Percentiles rank a stretch among this genome's conserved stretches.
Conservation (phyloP, 164 flowering plant species). For the Tetrastigma voinierianum region DNA sequence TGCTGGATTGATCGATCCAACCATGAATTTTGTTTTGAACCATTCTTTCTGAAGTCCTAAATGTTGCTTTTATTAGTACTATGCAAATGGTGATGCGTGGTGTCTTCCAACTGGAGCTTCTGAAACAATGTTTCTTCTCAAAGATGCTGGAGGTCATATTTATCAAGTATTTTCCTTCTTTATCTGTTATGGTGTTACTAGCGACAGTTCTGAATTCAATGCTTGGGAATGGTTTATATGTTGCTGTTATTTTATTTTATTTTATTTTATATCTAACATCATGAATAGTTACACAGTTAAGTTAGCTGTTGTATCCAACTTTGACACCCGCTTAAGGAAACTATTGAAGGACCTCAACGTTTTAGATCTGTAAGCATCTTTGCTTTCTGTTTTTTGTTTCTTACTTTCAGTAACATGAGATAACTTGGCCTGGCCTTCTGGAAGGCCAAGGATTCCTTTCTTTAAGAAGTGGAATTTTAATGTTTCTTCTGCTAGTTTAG, state of each 20-base stretch:
- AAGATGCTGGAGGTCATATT: constrained; percentile 80
- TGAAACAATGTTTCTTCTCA: constrained; percentile 52
- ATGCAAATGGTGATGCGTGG: constrained; percentile 89
- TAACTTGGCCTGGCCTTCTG: too few relatives aligned
- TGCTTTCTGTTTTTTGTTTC: constrained; percentile 4
- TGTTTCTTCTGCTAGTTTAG: too few relatives aligned
- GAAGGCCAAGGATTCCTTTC: not conserved
- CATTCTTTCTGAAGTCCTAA: constrained; percentile 10
- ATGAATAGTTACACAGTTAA: constrained; percentile 53
- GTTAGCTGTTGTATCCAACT: constrained; percentile 93
- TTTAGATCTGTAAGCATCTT: constrained; percentile 58
- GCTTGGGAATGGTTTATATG: not conserved
- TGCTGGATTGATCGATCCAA: not conserved
- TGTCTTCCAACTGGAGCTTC: constrained; percentile 74
- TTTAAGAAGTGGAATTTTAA: not conserved
- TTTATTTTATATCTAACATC: constrained; percentile 11
- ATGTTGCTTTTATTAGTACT: constrained; percentile 50
- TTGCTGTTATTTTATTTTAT: constrained; percentile 6
- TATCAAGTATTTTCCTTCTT: constrained; percentile 24
- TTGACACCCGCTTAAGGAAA: constrained; percentile 89
- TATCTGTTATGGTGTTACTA: not conserved
- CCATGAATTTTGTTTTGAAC: not conserved
- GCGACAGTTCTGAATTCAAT: not conserved
- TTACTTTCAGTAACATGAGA: not conserved
- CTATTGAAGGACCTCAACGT: constrained; percentile 78